These are phyloP conservation scores for Picocystis sp. DNA, from an alignment of 163 green algal species.

Conservation along the genomic window DNA sequence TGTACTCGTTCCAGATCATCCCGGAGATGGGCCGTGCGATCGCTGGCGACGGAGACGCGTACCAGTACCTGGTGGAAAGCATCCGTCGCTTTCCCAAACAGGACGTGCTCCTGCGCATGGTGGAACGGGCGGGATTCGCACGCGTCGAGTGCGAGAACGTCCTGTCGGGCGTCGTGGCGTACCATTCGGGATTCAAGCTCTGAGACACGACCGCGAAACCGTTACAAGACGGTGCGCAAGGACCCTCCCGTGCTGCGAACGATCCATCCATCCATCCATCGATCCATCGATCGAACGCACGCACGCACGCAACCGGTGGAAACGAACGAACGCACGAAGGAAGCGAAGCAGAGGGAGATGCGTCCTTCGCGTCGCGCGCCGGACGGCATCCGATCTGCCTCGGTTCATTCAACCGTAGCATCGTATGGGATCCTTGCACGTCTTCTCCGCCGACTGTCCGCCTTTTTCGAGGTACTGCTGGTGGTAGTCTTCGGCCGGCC, in stretches of 20 bases:
- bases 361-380: too few species aligned
- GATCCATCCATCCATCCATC: too few species aligned
- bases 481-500: slow-evolving; percentile 9
- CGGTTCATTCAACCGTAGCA: slow-evolving; percentile 6
- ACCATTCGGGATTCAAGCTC: slow-evolving; percentile 80
- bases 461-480: slow-evolving; percentile 13
- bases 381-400: too few species aligned
- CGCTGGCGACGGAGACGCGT: slow-evolving; percentile 62
- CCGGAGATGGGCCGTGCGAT: slow-evolving; percentile 65
- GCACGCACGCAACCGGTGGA: too few species aligned
- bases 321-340: too few species aligned
- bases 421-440: slow-evolving; percentile 8
- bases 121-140: slow-evolving; percentile 62
- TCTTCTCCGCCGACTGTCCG: slow-evolving; percentile 5
- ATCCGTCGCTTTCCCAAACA: slow-evolving; percentile 84
- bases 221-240: too few species aligned
- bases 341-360: too few species aligned
- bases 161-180: slow-evolving; percentile 66
- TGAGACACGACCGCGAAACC: slow-evolving; percentile 6
- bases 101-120: slow-evolving; percentile 57
- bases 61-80: slow-evolving; percentile 96
- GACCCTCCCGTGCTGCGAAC: too few species aligned
- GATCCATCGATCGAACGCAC: too few species aligned
- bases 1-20: slow-evolving; percentile 92
- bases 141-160: slow-evolving; percentile 72